Evolutionary conservation across 257 asterid genomes (phyloP).

Genomic region (Striga asiatica): DNA sequence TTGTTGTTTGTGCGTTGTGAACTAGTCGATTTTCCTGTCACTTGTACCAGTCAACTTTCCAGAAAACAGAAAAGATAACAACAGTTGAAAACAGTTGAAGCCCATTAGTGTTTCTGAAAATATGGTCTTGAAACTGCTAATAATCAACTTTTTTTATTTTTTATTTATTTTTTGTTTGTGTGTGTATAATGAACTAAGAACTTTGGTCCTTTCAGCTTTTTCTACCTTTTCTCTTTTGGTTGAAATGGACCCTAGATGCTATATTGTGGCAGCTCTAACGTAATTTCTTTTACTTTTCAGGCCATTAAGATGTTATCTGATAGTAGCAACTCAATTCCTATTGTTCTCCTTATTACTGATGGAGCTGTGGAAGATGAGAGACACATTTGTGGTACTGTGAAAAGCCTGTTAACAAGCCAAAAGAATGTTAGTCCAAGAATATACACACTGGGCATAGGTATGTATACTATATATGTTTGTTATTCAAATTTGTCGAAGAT

Average conservation of each 20-base stretch:
- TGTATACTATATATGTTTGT: not conserved
- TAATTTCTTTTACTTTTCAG: constrained; percentile 30
- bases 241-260: not conserved
- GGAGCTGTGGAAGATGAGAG: constrained; percentile 91
- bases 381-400: constrained; percentile 57
- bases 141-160: no score
- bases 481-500: no score
- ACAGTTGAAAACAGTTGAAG: no score
- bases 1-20: no score
- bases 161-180: no score
- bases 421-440: constrained; percentile 55
- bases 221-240: not conserved
- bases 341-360: constrained; percentile 73
- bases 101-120: not conserved
- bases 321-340: constrained; percentile 40
- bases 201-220: no score
- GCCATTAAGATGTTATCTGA: constrained; percentile 65
- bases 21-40: no score
- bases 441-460: constrained; percentile 89
- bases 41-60: not conserved
- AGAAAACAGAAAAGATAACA: no score
- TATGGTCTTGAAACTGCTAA: no score
- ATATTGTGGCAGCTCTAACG: constrained; percentile 7
- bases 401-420: constrained; percentile 30
- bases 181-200: no score